Base-by-base conservation (phyloP, 208 protist genomes). In the Acanthamoeba triangularis region DNA sequence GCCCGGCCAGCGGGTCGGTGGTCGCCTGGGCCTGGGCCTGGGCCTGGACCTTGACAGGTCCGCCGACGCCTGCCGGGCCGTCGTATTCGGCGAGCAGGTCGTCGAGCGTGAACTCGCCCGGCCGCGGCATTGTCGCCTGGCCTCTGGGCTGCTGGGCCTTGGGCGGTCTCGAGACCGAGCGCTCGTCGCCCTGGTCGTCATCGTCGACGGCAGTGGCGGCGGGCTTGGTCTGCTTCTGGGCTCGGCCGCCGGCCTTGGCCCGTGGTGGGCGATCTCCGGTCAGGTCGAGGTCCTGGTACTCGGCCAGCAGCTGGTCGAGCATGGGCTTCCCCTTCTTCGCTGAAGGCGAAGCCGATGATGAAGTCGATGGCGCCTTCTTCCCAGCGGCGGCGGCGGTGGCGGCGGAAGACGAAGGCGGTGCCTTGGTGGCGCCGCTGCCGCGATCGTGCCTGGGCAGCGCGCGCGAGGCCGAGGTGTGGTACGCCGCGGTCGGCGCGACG, bases 301-400 rank as follows among this genome's bases (percentile, higher is more conserved):
- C 78, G 37, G 78, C 78, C 78, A 85, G 44, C 28, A 85, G 78
- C 78, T 85, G 78, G 25, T 85, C 78, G 78, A 85, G 78, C 78
- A 85, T 85, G 18, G 78, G 47, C 47, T 59, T 85, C 7, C 16
- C 20, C 78, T 85, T 52, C 47, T 52, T 85, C 37, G 14, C 25
- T 30, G 61, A 28, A 3, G 61, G 3, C 44, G 33, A 41, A 3
- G 74, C 1, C 74, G n/a, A 18, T 33, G 35, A 23, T 23, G 74
- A 10, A 10, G 25, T 3, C 20, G 20, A 10, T n/a, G 44, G 74
- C 33, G 13, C 11, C 74, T 82, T 82, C 23, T 18, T 23, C 74
- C 2, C 20, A 4, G 14, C 8, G 23, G 18, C 8, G 56, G 18
- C 56, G 20, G 41, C 41, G 1, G 18, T 61, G 56, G 18, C 56